phyloP scores from a whole-genome alignment of 176 grass and related monocot genomes.

The Oropetium thomaeum region DNA sequence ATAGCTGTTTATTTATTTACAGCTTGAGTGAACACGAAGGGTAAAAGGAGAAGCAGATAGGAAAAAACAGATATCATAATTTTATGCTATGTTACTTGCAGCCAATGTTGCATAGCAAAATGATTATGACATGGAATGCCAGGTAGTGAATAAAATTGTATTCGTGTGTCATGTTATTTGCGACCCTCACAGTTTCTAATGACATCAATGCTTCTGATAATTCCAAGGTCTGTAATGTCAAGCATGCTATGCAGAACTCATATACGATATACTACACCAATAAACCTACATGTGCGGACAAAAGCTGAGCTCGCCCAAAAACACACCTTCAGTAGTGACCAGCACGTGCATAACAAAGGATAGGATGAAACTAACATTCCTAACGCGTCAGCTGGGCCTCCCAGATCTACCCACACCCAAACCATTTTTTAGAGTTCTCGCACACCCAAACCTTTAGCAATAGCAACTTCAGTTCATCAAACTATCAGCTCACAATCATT shows the following conservation, averaged over 20 bases:
- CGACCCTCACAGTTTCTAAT: background rate
- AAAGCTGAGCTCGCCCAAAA: background rate
- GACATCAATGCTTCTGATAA: background rate
- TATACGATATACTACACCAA: background rate
- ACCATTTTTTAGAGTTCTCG: too few relatives aligned
- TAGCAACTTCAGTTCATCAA: background rate
- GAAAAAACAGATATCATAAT: background rate
- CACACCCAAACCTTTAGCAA: background rate
- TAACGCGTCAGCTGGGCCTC: background rate
- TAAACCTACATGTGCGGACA: background rate
- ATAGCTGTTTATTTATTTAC: background rate
- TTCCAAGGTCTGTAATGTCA: background rate
- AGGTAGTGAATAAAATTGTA: background rate
- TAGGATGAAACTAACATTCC: background rate
- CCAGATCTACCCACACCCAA: conserved; percentile 21
- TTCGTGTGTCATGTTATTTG: background rate
- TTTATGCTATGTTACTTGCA: background rate
- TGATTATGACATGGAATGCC: background rate
- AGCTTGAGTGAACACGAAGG: background rate
- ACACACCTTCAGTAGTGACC: background rate
- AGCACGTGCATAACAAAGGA: background rate
- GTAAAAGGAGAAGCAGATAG: background rate
- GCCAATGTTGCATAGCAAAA: background rate
- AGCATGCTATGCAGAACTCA: background rate
- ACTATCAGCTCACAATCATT: background rate